Base-by-base conservation (phyloP, 169 alveolate genomes). In the Plasmodium adleri region DNA sequence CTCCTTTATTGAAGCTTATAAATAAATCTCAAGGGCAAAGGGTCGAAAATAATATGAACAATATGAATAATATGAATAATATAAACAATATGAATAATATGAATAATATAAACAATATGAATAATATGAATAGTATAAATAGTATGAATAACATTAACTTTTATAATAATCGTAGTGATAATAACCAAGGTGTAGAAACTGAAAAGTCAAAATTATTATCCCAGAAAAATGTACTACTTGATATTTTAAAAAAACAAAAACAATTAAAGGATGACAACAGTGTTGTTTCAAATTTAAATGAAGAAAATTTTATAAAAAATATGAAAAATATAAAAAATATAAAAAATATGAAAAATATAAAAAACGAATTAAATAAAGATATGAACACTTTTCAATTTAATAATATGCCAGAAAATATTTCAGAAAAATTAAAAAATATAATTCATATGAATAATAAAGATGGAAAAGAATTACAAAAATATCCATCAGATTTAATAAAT, bases 1-100 rank as follows among this genome's bases (percentile, higher is more conserved):
- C 89, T 22, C 89, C 89, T 58, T 64, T 76, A 8, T 24, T 76
- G 6, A 76, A 50, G 60, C 47, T 68, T 5, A 76, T 76, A 20
- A 63, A 62, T 39, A 76, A 43, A 52, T 63, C 78, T 0, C 66
- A 50, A 24, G 47, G 26, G 6, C 63, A 50, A n/a, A 76, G 66
- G 15, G 17, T n/a, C 10, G 45, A 43, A 9, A 26, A 64, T 22
- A 58, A 76, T 32, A 43, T 20, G 5, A 62, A 39, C 0, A 66
- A 0, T 17, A 20, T 62, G 39, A 39, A 62, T 20, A 62, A 13
- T 63, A 45, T 22, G 1, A 15, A 62, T 6, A 63, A 74, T 12
- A 28, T 7, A 3, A 50, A 13, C 45, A 52, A 59, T 39, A 60
- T 26, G 10, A 28, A 13, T 5, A 22, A 74, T 28, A 67, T 15